Percentiles rank a stretch among this genome's conserved stretches.
These are phyloP conservation scores for Leishmania tropica DNA, from an alignment of 208 protist genomes.

Conservation along the genomic window DNA sequence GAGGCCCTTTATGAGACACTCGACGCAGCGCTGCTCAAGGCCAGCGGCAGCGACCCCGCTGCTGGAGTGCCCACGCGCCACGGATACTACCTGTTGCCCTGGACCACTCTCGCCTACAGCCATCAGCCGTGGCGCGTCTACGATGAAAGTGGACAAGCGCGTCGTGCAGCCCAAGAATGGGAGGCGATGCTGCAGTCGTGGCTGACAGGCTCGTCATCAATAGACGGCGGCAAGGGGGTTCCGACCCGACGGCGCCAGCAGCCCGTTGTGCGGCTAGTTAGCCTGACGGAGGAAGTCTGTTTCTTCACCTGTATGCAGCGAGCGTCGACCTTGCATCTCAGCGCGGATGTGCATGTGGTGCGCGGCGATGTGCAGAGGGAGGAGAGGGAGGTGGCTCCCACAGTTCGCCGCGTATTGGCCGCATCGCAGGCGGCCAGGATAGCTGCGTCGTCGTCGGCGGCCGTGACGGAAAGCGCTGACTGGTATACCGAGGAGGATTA, in stretches of 20 bases:
- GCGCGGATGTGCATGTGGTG: constrained; percentile 15
- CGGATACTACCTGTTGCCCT: constrained; percentile 64
- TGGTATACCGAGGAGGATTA: constrained; percentile 35
- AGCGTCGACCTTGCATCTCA: constrained; percentile 11
- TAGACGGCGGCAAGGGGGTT: neutral
- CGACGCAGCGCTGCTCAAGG: neutral
- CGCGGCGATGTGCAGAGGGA: constrained; percentile 22
- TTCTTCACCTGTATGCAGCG: constrained; percentile 35
- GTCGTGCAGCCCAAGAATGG: constrained; percentile 41
- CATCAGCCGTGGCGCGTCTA: constrained; percentile 80
- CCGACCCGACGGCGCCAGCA: neutral
- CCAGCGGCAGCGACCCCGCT: neutral
- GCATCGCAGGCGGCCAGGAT: neutral
- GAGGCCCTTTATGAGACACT: constrained; percentile 39
- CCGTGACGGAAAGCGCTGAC: neutral
- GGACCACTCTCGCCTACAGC: constrained; percentile 62
- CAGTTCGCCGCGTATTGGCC: constrained; percentile 8
- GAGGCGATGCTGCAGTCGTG: constrained; percentile 43
- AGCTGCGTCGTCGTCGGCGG: neutral
- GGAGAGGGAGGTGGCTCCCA: constrained; percentile 15
- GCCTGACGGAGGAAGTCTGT: constrained; percentile 50
- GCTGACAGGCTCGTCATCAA: constrained; percentile 9
- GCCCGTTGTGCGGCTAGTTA: constrained; percentile 52
- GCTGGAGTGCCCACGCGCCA: neutral
- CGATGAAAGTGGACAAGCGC: constrained; percentile 78